Evolutionary conservation across 2,329 filamentous ascomycete species (phyloP), one percentile per base, ranked within the genome.

Genomic region (Pseudogymnoascus sp.): DNA sequence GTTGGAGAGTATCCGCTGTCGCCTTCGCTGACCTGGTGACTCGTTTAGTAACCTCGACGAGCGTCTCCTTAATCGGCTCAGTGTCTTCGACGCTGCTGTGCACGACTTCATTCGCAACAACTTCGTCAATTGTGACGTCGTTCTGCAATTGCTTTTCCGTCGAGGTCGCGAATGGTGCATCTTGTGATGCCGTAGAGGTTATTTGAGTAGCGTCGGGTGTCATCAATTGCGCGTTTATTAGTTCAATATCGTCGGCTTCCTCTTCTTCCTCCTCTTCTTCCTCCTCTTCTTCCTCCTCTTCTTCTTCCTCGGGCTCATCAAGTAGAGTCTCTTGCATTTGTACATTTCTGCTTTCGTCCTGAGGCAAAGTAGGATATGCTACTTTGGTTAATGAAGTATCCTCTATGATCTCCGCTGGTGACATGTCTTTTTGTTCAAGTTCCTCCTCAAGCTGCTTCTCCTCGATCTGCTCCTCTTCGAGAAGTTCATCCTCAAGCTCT

Each of bases 151-250:
- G 49, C 49, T 21, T 33, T 33, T 55, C 49, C 2, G 49, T 33
- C 49, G 49, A 33, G 29, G 49, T 33, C 8, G 45, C 26, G 45
- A 52, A 31, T 52, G 14, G 16, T 2, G 26, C 29, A 33, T 33
- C 49, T 33, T 55, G 49, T 8, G 49, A 11, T 1, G 12, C 4
- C 8, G 29, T 55, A 33, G 29, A 55, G 10, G 49, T 12, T 12
- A 55, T 6, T 33, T 55, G 49, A 1, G 69, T 71, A 59, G 66
- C 65, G 60, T 68, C 67, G n/a, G 69, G 69, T 2, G 69, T 70
- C 49, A 66, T 68, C 21, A 70, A 64, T 60, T 71, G 69, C 2
- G 10, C 60, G 38, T 64, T 67, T 33, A 55, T 55, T 21, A 55
- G 29, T 21, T 55, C 45, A 29, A 29, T 52, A 11, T 52, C 49